Percentiles rank a stretch among this genome's conserved stretches.
Conservation (phyloP, 768 basidiomycete genomes). For the Boletellus ananas region DNA sequence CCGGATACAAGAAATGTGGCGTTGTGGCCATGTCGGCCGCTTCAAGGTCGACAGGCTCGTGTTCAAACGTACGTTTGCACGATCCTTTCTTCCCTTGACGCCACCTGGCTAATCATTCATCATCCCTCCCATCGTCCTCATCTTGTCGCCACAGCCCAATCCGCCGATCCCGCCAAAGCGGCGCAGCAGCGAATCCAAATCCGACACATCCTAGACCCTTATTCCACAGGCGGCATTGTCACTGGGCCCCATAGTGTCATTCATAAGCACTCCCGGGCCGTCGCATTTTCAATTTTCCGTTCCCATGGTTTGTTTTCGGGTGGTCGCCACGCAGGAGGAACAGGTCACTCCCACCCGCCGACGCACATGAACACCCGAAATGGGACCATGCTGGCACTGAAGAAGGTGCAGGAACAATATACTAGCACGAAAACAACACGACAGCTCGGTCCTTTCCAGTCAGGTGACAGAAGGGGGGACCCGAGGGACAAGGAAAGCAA, state of each 20-base stretch:
- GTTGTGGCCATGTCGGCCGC: slow-evolving; percentile 56
- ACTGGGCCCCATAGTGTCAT: slow-evolving; percentile 65
- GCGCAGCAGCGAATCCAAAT: slow-evolving; percentile 68
- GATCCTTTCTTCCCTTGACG: slow-evolving; percentile 21
- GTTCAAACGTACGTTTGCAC: slow-evolving; percentile 32
- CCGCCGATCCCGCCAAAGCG: slow-evolving; percentile 51
- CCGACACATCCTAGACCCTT: slow-evolving; percentile 50
- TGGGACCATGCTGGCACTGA: slow-evolving; percentile 63
- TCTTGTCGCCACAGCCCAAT: slow-evolving; percentile 25
- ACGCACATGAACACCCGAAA: slow-evolving; percentile 27
- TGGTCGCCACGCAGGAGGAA: slow-evolving; percentile 10
- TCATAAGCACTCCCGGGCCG: slow-evolving; percentile 78
- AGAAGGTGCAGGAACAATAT: slow-evolving; percentile 73
- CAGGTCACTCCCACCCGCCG: slow-evolving; percentile 10
- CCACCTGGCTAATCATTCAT: not conserved
- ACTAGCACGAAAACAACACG: slow-evolving; percentile 73
- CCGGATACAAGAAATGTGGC: slow-evolving; percentile 58
- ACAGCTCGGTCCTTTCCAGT: slow-evolving; percentile 32
- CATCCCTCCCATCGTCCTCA: not conserved
- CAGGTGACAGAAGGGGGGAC: slow-evolving; percentile 13
- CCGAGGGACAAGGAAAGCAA: slow-evolving; percentile 19
- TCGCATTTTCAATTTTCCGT: slow-evolving; percentile 77
- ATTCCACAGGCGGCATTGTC: slow-evolving; percentile 36
- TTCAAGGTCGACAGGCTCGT: slow-evolving; percentile 55
- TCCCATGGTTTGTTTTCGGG: slow-evolving; percentile 39